These are phyloP conservation scores for Mrakia gelida DNA, from an alignment of 768 basidiomycete species.

Conservation along the genomic window DNA sequence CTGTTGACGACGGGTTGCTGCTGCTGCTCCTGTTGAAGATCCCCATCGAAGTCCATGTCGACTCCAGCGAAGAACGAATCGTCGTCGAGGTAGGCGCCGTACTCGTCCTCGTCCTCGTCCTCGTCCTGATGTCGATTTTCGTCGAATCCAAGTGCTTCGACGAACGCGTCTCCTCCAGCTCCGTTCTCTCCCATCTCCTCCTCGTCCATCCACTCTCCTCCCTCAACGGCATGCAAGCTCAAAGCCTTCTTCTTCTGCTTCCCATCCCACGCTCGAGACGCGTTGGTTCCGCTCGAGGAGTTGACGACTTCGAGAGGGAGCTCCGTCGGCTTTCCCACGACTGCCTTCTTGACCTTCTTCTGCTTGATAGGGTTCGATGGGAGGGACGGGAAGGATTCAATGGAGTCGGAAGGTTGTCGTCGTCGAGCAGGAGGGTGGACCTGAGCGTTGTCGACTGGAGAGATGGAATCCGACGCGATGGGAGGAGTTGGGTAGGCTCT, in stretches of 20 bases:
- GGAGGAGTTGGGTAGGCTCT: background rate
- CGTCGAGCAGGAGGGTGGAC: background rate
- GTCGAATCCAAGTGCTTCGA: background rate
- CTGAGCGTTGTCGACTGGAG: background rate
- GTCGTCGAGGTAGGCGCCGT: background rate
- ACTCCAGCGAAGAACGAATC: background rate
- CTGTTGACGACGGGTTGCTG: background rate
- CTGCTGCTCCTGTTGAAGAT: background rate
- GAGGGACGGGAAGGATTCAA: background rate
- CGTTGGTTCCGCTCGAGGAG: background rate
- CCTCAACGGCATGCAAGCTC: background rate
- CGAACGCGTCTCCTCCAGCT: background rate
- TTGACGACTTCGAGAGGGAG: background rate
- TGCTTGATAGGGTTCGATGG: background rate
- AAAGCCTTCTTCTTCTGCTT: background rate
- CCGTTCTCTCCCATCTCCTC: background rate
- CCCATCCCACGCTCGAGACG: background rate
- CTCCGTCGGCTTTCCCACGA: too few species aligned
- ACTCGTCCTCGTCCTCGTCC: background rate
- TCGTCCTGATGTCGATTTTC: background rate
- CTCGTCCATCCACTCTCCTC: background rate
- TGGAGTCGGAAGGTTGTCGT: background rate
- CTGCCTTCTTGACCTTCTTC: background rate
- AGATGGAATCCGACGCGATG: background rate
- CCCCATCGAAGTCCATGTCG: background rate